Evolutionary conservation across 192 early-diverging fungal species (phyloP), one percentile per base, ranked within the genome.

Genomic region (Oehlia diaphana): DNA sequence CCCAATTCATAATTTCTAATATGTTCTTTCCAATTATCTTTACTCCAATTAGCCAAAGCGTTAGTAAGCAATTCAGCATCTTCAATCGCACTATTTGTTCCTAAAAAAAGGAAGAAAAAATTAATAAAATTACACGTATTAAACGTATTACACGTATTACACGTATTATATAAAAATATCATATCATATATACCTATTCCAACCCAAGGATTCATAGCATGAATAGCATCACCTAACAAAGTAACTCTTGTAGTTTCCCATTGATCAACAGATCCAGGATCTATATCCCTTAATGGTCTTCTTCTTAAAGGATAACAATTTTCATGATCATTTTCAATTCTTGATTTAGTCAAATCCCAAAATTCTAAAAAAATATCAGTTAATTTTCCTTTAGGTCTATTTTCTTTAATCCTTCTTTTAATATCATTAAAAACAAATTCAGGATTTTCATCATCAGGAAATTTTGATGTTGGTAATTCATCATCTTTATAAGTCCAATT

Each of bases 161-260:
- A n/a, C n/a, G n/a, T n/a, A 26, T 1, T 26, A 26, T 6, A 26
- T 26, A 26, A 44, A 44, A 44, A 7, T 44, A 44, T 44, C 1
- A 44, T 63, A 26, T 26, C 10, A 9, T 26, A 64, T 21, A 72
- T 6, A n/a, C 69, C 69, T 47, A 44, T 12, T 9, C 69, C 69
- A 23, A 37, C 21, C 14, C 21, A 21, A 26, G 72, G 72, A 26
- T 50, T 61, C 72, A 74, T 74, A 9, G 50, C 72, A 19, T 62
- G 58, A 14, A 58, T 16, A 58, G 72, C 28, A 74, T 74, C 72
- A 35, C 72, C 53, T 62, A 74, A 13, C 3, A 74, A 74, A 9
- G 28, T 61, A 8, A 74, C 49, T 35, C 72, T 31, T 7, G 23
- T 35, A 61, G 23, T 21, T 33, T 58, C 50, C 28, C 72, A 70